phyloP scores from a whole-genome alignment of 2,329 filamentous ascomycete species.

The Zasmidium cellare region DNA sequence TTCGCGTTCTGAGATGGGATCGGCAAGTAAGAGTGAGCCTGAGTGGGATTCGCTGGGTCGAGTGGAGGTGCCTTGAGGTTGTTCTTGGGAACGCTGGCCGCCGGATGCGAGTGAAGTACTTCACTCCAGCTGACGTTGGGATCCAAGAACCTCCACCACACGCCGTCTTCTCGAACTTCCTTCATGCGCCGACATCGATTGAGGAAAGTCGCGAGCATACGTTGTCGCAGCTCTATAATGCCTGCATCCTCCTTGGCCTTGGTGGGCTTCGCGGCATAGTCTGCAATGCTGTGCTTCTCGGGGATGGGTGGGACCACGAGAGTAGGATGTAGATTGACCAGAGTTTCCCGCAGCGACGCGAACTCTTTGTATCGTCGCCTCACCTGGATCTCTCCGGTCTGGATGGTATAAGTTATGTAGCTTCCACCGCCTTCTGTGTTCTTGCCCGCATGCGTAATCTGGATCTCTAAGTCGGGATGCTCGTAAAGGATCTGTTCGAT shows the following conservation, averaged over 20 bases:
- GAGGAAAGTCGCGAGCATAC: constrained; percentile 93
- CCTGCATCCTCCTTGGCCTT: constrained; percentile 96
- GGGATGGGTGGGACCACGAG: constrained; percentile 95
- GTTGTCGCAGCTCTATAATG: constrained; percentile 94
- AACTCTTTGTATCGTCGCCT: constrained; percentile 96
- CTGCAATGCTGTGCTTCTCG: constrained; percentile 98
- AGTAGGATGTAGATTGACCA: constrained; percentile 90
- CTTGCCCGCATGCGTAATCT: constrained; percentile 95
- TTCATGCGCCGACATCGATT: constrained; percentile 94
- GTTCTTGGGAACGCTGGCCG: constrained; percentile 89
- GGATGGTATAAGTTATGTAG: constrained; percentile 96
- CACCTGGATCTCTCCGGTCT: constrained; percentile 92
- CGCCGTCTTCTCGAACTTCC: constrained; percentile 84
- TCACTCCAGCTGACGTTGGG: constrained; percentile 97
- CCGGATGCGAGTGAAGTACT: constrained; percentile 88
- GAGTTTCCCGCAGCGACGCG: constrained; percentile 80
- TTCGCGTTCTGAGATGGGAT: constrained; percentile 84
- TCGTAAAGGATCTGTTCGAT: constrained; percentile 98
- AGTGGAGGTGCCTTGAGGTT: constrained; percentile 93
- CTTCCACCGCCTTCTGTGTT: constrained; percentile 86
- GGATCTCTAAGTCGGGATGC: constrained; percentile 82
- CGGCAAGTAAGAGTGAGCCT: constrained; percentile 83
- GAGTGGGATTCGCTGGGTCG: constrained; percentile 86
- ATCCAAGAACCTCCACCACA: constrained; percentile 97
- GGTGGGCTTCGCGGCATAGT: constrained; percentile 96